Evolutionary conservation across 2,329 filamentous ascomycete genomes (phyloP).

Genomic region (Botrytis pseudocinerea): DNA sequence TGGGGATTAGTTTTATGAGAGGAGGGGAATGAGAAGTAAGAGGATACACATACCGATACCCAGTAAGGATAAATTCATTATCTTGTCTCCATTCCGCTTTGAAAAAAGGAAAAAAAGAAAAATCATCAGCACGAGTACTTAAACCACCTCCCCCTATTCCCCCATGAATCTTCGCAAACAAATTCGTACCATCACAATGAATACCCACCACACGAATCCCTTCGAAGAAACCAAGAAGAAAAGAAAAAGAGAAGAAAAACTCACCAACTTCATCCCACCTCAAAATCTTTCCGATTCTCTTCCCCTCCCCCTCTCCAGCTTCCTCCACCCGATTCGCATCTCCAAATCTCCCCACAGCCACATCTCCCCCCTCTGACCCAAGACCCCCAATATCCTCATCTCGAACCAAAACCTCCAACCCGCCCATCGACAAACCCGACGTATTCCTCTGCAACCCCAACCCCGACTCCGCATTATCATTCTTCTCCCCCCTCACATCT

Average conservation of each 20-base stretch:
- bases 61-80: neutral
- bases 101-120: too few relatives aligned
- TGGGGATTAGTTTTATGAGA: neutral
- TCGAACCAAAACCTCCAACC: neutral
- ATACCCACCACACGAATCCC: neutral
- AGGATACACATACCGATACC: neutral
- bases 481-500: neutral
- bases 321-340: too few relatives aligned
- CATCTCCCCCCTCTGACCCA: neutral
- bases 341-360: neutral
- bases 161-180: neutral
- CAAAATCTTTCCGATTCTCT: neutral
- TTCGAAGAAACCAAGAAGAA: neutral
- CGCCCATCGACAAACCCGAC: neutral
- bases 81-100: slow-evolving; percentile 10
- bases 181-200: neutral
- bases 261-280: slow-evolving; percentile 8
- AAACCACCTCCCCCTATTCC: too few relatives aligned
- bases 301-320: neutral
- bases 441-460: neutral
- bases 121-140: neutral
- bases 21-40: neutral
- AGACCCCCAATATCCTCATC: neutral
- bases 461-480: neutral
- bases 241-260: too few relatives aligned